Evolutionary conservation across 2,329 filamentous ascomycete species (phyloP), one percentile per base, ranked within the genome.

Genomic region (Colletotrichum graminicola): DNA sequence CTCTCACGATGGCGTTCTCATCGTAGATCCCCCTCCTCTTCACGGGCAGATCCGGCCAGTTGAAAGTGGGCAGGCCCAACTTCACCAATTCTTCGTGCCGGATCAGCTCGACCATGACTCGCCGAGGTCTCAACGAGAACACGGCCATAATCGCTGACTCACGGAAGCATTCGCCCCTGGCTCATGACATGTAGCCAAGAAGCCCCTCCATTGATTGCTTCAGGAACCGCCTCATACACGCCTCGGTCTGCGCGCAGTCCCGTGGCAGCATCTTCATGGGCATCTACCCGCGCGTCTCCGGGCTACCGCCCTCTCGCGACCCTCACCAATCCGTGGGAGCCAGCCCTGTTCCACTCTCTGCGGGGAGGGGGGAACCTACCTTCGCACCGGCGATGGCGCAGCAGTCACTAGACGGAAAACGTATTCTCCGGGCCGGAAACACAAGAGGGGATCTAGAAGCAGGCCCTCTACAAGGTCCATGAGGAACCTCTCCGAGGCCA

Each of bases 311-410:
- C 78, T 32, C 80, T 86, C 5, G 78, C 86, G 23, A 85, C 84
- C 47, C 78, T 86, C 11, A 81, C 86, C 73, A 86, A 86, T 72
- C 83, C 84, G 0, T 84, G 82, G 82, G 84, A 86, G 72, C 83
- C 82, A 1, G 86, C 86, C 59, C 62, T 86, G 2, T 84, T 86
- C 70, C 80, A 82, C 10, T 80, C 76, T 2, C 70, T 85, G 16
- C 84, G 83, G 61, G 83, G 85, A 51, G 54, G 59, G 21, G 74
- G 5, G 82, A 82, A 0, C 80, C 85, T 68, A 81, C 79, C 0
- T 86, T 84, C 69, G 84, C 84, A 0, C 80, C 81, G 0, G 80
- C 75, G 0, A 82, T 83, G 2, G 85, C 84, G 0, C 83, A 85
- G 73, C 74, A 84, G n/a, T 83, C 81, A 62, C 75, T 84, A 11